Base-by-base conservation (phyloP, 108 stramenopile genomes). In the Cyclotella atomus region DNA sequence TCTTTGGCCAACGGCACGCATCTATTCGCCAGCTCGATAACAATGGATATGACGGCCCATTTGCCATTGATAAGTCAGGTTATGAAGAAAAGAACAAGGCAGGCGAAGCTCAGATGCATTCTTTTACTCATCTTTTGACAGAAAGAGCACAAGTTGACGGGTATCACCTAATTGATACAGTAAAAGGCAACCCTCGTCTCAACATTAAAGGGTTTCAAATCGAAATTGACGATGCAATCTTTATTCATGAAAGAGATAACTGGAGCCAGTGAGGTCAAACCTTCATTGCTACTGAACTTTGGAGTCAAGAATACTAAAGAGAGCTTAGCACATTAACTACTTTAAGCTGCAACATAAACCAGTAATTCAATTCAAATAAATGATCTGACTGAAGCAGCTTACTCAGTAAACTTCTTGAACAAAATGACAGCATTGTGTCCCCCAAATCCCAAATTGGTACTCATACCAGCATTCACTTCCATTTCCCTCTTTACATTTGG, bases 381-480 rank as follows among this genome's bases (percentile, higher is more conserved):
- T 41, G 38, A 12, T 41, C 9, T 9, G 6, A 12, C 38, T 6
- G 9, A 41, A 6, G 9, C 38, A 12, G 45, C 27, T 65, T 90
- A 89, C 69, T 90, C 87, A 20, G 65, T 79, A 67, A 83, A 95
- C 75, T 96, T 97, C 85, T 96, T 95, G 79, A 99, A 97, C 27
- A 97, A 82, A 17, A 98, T 71, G n/a, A 96, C 96, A n/a, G 96
- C 98, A 80, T 99, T 99, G 91, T 97, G 97, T 57, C 98, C 98
- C 32, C 98, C 98, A 75, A 99, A 99, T 6, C 98, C 98, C 59
- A 99, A 83, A 76, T 95, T 97, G 41, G 97, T 95, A 77, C 94
- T 95, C 91, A 99, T 96, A 2, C 96, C 97, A 9, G 85, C 96
- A 38, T 84, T 90, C 1, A 96, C 91, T 54, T 88, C 90, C 91